Evolutionary conservation across 1,284 basidiomycete genomes (phyloP).

Genomic region (Sporisorium graminicola): DNA sequence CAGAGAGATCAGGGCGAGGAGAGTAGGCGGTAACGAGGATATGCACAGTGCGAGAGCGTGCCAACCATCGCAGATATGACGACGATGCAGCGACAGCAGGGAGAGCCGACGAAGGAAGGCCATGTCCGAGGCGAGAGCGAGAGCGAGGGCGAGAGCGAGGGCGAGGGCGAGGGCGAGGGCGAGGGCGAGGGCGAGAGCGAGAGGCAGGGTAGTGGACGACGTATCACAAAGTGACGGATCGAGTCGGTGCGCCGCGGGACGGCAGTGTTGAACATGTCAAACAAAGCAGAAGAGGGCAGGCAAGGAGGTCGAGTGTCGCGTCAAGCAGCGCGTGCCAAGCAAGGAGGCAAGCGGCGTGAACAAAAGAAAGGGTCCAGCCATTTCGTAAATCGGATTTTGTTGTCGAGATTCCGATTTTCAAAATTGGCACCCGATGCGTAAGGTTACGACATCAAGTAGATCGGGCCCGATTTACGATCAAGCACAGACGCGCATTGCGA

Average conservation of each 20-base stretch:
- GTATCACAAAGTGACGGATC: constrained; percentile 5
- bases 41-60: constrained; percentile 27
- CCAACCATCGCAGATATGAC: constrained; percentile 12
- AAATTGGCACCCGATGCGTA: constrained; percentile 1
- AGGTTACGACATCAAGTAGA: background rate
- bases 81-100: constrained; percentile 13
- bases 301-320: constrained; percentile 8
- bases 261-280: constrained; percentile 25
- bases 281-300: constrained; percentile 18
- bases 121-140: background rate
- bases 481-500: constrained; percentile 17
- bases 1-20: background rate
- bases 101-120: background rate
- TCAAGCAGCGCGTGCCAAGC: constrained; percentile 37
- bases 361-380: constrained; percentile 12
- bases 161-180: no score
- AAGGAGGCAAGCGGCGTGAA: constrained; percentile 22
- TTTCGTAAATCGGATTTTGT: no score
- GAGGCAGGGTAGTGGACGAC: no score
- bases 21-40: background rate
- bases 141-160: no score
- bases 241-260: background rate
- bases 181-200: no score
- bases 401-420: background rate
- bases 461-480: constrained; percentile 20